Percentiles rank a stretch among this genome's conserved stretches.
Conservation (phyloP, 2,329 filamentous ascomycete species). For the Fusarium dlaminii region DNA sequence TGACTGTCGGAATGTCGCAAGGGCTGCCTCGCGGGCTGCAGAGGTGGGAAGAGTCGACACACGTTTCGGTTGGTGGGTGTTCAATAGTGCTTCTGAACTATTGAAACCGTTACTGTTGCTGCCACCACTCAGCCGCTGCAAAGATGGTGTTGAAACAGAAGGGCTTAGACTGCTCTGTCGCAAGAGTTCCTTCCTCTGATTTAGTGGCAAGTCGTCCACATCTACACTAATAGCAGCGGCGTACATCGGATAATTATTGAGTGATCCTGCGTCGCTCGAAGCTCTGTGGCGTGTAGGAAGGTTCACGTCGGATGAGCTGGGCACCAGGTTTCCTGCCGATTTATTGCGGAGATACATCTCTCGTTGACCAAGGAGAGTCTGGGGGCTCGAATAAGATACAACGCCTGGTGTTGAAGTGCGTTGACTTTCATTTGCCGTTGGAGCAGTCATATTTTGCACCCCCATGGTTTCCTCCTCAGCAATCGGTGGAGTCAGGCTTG, state of each 20-base stretch:
- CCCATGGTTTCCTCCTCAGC: constrained; percentile 25
- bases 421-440: constrained; percentile 36
- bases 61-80: constrained; percentile 66
- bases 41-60: constrained; percentile 53
- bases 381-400: constrained; percentile 61
- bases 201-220: constrained; percentile 76
- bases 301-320: constrained; percentile 41
- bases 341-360: constrained; percentile 64
- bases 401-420: constrained; percentile 54
- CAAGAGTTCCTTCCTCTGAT: constrained; percentile 71
- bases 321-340: constrained; percentile 54
- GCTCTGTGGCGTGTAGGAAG: constrained; percentile 42
- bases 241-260: constrained; percentile 50
- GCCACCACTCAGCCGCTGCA: constrained; percentile 39
- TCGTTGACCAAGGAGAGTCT: constrained; percentile 65
- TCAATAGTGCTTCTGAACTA: constrained; percentile 50
- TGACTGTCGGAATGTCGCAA: constrained; percentile 74
- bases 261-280: constrained; percentile 54
- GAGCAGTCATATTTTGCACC: constrained; percentile 29
- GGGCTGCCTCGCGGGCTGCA: constrained; percentile 63
- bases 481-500: constrained; percentile 21
- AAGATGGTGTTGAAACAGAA: constrained; percentile 39
- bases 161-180: constrained; percentile 59
- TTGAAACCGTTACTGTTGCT: constrained; percentile 44
- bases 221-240: constrained; percentile 51